Evolutionary conservation across 176 grass and related monocot genomes (phyloP).

Genomic region (Saccharum spontaneum): DNA sequence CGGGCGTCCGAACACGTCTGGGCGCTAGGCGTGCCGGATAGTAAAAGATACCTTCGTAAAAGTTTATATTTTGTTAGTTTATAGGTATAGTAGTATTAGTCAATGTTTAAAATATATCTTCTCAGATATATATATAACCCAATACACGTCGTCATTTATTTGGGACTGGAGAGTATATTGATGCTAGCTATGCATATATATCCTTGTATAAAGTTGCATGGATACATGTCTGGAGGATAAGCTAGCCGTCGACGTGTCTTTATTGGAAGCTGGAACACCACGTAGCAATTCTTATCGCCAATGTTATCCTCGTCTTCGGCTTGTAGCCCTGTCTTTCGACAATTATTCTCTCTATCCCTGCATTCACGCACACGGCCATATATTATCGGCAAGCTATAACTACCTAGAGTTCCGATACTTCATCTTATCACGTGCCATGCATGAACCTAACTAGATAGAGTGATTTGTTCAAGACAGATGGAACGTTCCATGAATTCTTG

Average conservation of each 20-base stretch:
- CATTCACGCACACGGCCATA: neutral
- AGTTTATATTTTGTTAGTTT: too few species aligned
- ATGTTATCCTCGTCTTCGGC: slow-evolving; percentile 16
- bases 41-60: too few species aligned
- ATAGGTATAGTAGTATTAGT: too few species aligned
- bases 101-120: too few species aligned
- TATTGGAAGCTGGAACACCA: slow-evolving; percentile 34
- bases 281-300: slow-evolving; percentile 45
- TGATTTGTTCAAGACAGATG: neutral
- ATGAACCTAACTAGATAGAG: neutral
- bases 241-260: neutral
- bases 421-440: neutral
- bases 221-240: slow-evolving; percentile 10
- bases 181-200: neutral
- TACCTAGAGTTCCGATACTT: neutral
- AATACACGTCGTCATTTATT: too few species aligned
- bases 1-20: too few species aligned
- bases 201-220: neutral
- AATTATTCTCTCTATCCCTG: neutral
- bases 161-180: neutral
- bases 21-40: too few species aligned
- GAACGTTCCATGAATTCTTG: neutral
- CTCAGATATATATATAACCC: too few species aligned
- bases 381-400: neutral
- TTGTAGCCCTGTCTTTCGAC: neutral